Evolutionary conservation across 208 protist genomes (phyloP).

Genomic region (Acanthamoeba quina): DNA sequence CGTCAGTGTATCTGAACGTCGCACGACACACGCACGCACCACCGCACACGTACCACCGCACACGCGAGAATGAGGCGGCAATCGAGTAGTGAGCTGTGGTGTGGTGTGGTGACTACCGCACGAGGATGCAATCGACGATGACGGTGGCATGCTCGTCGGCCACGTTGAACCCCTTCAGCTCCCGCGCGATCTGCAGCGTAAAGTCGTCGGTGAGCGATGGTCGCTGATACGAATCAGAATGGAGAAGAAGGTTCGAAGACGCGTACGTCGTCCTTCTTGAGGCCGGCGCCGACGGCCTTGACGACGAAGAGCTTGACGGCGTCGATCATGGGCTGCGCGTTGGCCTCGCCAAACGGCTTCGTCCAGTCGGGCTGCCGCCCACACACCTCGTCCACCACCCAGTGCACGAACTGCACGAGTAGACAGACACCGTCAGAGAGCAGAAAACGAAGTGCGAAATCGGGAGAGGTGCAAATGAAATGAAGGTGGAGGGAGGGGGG

Average conservation of each 20-base stretch:
- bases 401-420: slow-evolving; percentile 29
- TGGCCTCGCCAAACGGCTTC: slow-evolving; percentile 38
- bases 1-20: not conserved
- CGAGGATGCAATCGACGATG: slow-evolving; percentile 24
- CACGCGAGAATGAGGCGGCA: too few species aligned
- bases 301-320: slow-evolving; percentile 16
- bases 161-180: slow-evolving; percentile 37
- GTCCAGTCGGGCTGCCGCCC: slow-evolving; percentile 41
- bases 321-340: slow-evolving; percentile 42
- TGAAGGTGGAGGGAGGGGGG: too few species aligned
- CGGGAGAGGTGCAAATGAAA: not conserved
- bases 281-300: slow-evolving; percentile 4
- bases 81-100: not conserved
- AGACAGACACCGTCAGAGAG: too few species aligned
- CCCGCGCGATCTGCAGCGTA: not conserved
- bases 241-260: not conserved
- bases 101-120: not conserved
- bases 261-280: slow-evolving; percentile 44
- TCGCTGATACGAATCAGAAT: not conserved
- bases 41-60: not conserved
- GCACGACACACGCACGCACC: not conserved
- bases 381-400: slow-evolving; percentile 20
- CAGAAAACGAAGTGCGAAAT: not conserved
- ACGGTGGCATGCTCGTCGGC: not conserved
- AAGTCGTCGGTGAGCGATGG: not conserved